Evolutionary conservation across 345 rosid species (phyloP).

Genomic region (Barbarea vulgaris): DNA sequence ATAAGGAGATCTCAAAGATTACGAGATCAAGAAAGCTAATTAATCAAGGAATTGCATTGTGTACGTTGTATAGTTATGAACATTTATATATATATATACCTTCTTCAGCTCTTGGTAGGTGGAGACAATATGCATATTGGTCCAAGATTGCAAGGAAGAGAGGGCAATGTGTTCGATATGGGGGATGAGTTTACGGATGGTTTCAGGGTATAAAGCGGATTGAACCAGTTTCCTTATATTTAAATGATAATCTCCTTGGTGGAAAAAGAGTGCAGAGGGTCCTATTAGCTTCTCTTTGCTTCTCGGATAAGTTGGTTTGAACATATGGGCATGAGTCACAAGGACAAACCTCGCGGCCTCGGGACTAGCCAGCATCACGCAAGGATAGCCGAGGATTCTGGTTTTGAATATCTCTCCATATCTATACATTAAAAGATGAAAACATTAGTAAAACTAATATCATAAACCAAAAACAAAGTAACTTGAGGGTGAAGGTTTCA

Average conservation of each 20-base stretch:
- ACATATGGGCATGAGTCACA: conserved; percentile 72
- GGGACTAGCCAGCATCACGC: conserved; percentile 84
- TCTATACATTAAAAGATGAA: conserved; percentile 41
- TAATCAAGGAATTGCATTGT: conserved; percentile 13
- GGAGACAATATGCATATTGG: conserved; percentile 46
- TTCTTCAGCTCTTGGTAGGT: conserved; percentile 82
- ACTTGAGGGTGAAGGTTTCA: conserved; percentile 14
- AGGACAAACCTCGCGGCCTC: conserved; percentile 82
- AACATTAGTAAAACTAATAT: neutral
- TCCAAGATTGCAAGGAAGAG: conserved; percentile 61
- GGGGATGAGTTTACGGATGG: conserved; percentile 59
- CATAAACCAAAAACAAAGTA: neutral
- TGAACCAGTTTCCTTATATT: conserved; percentile 74
- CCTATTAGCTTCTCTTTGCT: conserved; percentile 88
- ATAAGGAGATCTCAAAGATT: neutral
- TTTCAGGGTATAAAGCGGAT: conserved; percentile 55
- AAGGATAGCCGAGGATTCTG: conserved; percentile 71
- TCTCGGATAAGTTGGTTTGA: conserved; percentile 88
- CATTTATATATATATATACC: conserved; percentile 43
- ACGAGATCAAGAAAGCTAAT: neutral
- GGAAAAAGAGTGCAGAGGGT: conserved; percentile 76
- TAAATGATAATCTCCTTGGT: conserved; percentile 73
- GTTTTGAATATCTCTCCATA: conserved; percentile 89
- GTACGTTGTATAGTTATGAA: neutral
- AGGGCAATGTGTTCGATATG: conserved; percentile 57